Base-by-base conservation (phyloP, 768 basidiomycete species). In the Leccinum disarticulatum region DNA sequence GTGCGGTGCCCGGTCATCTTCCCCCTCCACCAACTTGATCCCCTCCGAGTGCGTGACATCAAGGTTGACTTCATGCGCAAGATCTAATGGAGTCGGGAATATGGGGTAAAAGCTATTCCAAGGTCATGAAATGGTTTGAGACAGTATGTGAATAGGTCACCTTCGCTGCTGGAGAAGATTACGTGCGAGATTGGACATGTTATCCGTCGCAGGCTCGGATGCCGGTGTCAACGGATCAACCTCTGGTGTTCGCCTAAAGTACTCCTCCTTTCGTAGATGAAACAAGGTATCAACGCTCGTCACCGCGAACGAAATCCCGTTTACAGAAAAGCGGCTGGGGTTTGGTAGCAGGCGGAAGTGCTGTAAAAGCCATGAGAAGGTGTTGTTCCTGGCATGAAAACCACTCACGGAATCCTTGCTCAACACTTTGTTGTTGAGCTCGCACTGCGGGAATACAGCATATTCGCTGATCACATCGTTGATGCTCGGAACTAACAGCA, bases 231-330 rank as follows among this genome's bases (percentile, higher is more conserved):
- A 66, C 1, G 87, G 71, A 38, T 85, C 83, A 2, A 83, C 77
- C 58, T 90, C 91, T 55, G 82, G 78, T 2, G 85, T 87, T 28
- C 83, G 80, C 70, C 84, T 87, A 62, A 87, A 76, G 59, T 86
- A 84, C 70, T 96, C 91, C 64, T 96, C 90, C 65, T 87, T 91
- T 54, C 87, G 84, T 1, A 98, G 79, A 69, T 97, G 94, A 76
- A 95, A 96, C 22, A 98, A 76, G 0, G 87, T 83, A 71, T 99
- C 97, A 27, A 93, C 85, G 62, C 91, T 92, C n/a, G 83, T 88
- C 14, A 84, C 81, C 3, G 83, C 91, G 65, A 99, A 90, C 4
- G 83, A 77, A 50, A 97, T 75, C 47, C 86, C 91, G 70, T 98
- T 95, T 61, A 99, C 75, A n/a, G 83, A 81, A 73, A 98, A 95